These are phyloP conservation scores for Pachysandra terminalis DNA, from an alignment of 164 flowering plant genomes.

Conservation along the genomic window DNA sequence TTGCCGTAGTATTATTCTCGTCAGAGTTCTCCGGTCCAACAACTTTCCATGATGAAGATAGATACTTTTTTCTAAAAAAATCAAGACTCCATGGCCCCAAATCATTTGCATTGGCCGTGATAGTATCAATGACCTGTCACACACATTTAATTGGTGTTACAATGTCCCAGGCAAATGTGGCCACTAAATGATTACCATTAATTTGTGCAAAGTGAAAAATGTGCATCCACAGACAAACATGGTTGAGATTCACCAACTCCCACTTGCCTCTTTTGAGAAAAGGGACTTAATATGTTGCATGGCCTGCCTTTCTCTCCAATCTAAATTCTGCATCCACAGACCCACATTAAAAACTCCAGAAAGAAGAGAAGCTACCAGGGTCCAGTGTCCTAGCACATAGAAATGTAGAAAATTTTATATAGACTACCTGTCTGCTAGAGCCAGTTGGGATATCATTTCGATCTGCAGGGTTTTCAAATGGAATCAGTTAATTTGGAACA, in stretches of 20 bases:
- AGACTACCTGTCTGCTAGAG: conserved; percentile 36
- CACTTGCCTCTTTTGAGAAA: conserved; percentile 74
- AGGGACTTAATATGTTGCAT: conserved; percentile 56
- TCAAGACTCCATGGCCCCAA: conserved; percentile 81
- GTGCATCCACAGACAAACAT: conserved; percentile 2
- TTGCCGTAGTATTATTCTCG: conserved; percentile 24
- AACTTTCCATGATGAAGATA: conserved; percentile 82
- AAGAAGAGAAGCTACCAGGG: background rate
- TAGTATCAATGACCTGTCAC: conserved; percentile 63
- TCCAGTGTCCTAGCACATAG: background rate
- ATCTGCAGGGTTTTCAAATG: background rate
- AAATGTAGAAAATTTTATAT: background rate
- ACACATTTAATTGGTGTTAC: background rate
- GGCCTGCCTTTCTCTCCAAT: conserved; percentile 78
- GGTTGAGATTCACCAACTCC: background rate
- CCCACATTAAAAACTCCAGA: background rate
- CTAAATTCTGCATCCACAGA: conserved; percentile 42
- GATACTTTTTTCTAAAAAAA: conserved; percentile 43
- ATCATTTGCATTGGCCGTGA: conserved; percentile 51
- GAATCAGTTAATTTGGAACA: background rate
- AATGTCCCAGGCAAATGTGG: background rate
- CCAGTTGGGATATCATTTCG: background rate
- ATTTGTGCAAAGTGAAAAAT: background rate
- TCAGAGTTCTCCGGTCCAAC: conserved; percentile 37
- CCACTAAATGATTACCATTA: background rate